Evolutionary conservation across 2,329 filamentous ascomycete genomes (phyloP).

Genomic region (Acrodontium crateriforme): DNA sequence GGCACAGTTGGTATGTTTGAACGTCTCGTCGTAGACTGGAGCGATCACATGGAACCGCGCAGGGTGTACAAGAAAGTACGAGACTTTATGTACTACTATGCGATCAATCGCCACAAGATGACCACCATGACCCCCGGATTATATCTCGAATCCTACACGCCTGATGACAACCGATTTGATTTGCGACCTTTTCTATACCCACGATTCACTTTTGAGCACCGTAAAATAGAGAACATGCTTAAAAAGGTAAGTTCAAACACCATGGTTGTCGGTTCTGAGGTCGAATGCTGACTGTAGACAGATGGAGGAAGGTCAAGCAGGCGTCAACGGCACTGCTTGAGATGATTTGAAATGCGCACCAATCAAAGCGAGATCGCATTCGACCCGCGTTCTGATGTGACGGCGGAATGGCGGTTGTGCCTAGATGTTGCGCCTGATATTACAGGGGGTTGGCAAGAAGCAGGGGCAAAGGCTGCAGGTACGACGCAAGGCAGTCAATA

Average conservation of each 20-base stretch:
- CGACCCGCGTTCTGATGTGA: too few species aligned
- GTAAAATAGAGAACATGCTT: conserved; percentile 36
- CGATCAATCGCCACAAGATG: conserved; percentile 53
- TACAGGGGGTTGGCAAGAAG: too few species aligned
- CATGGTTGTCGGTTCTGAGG: neutral
- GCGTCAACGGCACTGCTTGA: too few species aligned
- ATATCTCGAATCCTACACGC: conserved; percentile 38
- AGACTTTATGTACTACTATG: conserved; percentile 41
- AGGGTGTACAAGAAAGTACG: conserved; percentile 29
- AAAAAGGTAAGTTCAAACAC: conserved; percentile 21
- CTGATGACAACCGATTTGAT: conserved; percentile 42
- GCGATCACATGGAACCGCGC: conserved; percentile 19
- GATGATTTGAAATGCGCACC: too few species aligned
- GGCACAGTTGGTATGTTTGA: conserved; percentile 42
- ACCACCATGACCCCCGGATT: conserved; percentile 46
- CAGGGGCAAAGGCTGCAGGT: too few species aligned
- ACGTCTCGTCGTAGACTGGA: conserved; percentile 39
- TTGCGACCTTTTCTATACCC: conserved; percentile 43
- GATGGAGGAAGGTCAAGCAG: conserved; percentile 25
- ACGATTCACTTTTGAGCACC: conserved; percentile 31
- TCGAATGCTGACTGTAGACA: conserved; percentile 1
- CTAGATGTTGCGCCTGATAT: too few species aligned
- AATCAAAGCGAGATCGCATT: too few species aligned
- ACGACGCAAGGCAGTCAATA: too few species aligned
- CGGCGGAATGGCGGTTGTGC: too few species aligned